Evolutionary conservation across 2,329 filamentous ascomycete genomes (phyloP), one percentile per base, ranked within the genome.

Genomic region (Fusarium scirpi): DNA sequence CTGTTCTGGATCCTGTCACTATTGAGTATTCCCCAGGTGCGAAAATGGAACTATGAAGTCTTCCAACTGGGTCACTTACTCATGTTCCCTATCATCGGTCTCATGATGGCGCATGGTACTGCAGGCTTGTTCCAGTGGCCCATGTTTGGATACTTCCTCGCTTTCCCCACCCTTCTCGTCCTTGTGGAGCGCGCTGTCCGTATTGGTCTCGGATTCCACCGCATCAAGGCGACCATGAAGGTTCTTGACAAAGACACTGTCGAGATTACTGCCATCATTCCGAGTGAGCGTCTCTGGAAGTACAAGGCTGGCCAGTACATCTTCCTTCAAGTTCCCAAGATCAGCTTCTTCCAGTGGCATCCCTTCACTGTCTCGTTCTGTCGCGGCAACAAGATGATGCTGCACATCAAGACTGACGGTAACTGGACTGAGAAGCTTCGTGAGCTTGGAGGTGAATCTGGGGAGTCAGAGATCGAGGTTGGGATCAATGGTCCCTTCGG

Each of bases 391-490:
- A 80, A 82, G 32, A 82, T 89, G 77, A 83, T 84, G 74, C 74
- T 89, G 1, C 86, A 89, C 69, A 87, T 89, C 79, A 89, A 89
- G 73, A 85, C 84, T 5, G 85, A 88, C 47, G 87, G 87, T 0
- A 82, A 88, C 74, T 89, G 86, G 86, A 88, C 86, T 0, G 77
- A 78, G 6, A 78, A 76, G 47, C 78, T 89, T 3, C 80, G 83
- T 12, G 76, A 82, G 1, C 72, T 87, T 7, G 82, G 80, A 0
- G 79, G 79, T 3, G 77, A 79, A 4, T 69, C 72, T 4, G 76
- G 78, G 0, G 76, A 77, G 25, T 75, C 76, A 0, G 75, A 80
- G 4, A 84, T 87, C 47, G 78, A 83, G 13, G 82, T 89, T 5
- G 86, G 86, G 0, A 81, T 89, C 51, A 87, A 89, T 58, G 87